Conservation (phyloP, 139 green algal species). For the Trebouxia sp. region DNA sequence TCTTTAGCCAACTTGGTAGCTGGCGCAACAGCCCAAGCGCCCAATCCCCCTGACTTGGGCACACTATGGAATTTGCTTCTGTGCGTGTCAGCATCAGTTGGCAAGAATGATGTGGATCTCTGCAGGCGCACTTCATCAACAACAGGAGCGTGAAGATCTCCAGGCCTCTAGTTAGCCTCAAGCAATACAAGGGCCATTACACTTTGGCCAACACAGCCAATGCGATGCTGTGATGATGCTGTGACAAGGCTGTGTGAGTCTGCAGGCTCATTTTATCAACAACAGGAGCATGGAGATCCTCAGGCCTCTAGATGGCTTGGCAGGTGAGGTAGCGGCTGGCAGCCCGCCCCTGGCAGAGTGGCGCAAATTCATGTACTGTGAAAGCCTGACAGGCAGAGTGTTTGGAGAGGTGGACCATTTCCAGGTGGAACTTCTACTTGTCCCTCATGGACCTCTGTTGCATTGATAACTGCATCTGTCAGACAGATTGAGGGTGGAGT, state of each 20-base stretch:
- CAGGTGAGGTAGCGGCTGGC: slow-evolving; percentile 41
- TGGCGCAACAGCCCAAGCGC: too few species aligned
- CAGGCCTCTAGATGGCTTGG: slow-evolving; percentile 49
- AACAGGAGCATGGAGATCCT: slow-evolving; percentile 78
- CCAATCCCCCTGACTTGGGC: too few species aligned
- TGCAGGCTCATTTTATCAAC: slow-evolving; percentile 90
- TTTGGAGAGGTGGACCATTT: slow-evolving; percentile 89
- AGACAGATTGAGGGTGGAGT: too few species aligned
- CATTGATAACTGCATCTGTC: too few species aligned
- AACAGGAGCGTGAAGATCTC: not conserved
- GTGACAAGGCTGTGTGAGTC: not conserved
- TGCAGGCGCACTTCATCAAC: not conserved
- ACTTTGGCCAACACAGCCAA: too few species aligned
- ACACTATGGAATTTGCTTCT: too few species aligned
- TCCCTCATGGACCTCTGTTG: not conserved
- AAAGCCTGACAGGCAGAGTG: slow-evolving; percentile 51
- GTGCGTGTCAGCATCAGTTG: too few species aligned
- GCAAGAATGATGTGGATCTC: too few species aligned
- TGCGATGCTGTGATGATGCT: too few species aligned
- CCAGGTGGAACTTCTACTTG: slow-evolving; percentile 39
- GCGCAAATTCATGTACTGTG: slow-evolving; percentile 86
- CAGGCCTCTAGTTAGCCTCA: not conserved
- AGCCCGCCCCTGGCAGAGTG: slow-evolving; percentile 80
- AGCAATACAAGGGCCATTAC: not conserved
- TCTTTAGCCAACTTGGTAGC: too few species aligned